Percentiles rank a stretch among this genome's conserved stretches.
These are phyloP conservation scores for Arachnomyces sp. DNA, from an alignment of 2,329 filamentous ascomycete species.

Conservation along the genomic window DNA sequence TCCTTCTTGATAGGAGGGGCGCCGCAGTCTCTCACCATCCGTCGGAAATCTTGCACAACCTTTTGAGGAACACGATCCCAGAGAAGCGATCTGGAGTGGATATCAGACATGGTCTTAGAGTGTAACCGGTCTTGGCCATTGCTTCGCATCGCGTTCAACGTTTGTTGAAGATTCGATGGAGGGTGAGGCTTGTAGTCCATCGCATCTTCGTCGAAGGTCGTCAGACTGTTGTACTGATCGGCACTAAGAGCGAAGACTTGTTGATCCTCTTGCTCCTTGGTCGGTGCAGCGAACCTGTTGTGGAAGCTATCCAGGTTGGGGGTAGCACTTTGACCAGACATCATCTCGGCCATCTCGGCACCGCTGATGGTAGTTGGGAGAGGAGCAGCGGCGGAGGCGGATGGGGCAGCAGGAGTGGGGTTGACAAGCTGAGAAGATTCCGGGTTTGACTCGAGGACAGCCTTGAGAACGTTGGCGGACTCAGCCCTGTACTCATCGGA, in stretches of 20 bases:
- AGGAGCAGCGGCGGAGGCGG: slow-evolving; percentile 17
- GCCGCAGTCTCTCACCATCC: slow-evolving; percentile 72
- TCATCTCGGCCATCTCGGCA: slow-evolving; percentile 33
- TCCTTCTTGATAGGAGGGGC: slow-evolving; percentile 27
- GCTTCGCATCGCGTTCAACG: slow-evolving; percentile 68
- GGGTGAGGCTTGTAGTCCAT: slow-evolving; percentile 31
- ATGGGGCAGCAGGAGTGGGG: slow-evolving; percentile 16
- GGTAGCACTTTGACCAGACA: slow-evolving; percentile 18
- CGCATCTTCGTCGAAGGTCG: slow-evolving; percentile 52
- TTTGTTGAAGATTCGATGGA: slow-evolving; percentile 45
- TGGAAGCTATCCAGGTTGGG: slow-evolving; percentile 55
- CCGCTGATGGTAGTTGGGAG: slow-evolving; percentile 28
- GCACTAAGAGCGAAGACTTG: slow-evolving; percentile 80
- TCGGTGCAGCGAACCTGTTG: slow-evolving; percentile 62
- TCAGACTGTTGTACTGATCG: slow-evolving; percentile 81
- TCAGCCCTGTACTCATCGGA: slow-evolving; percentile 41
- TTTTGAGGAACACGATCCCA: slow-evolving; percentile 92
- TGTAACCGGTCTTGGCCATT: slow-evolving; percentile 53
- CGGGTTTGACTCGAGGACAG: slow-evolving; percentile 37
- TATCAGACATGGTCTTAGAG: slow-evolving; percentile 60
- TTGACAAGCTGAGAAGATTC: slow-evolving; percentile 45
- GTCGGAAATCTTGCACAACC: slow-evolving; percentile 84
- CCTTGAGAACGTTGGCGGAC: slow-evolving; percentile 40
- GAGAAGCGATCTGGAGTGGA: slow-evolving; percentile 84
- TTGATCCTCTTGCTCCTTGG: slow-evolving; percentile 77